phyloP scores from a whole-genome alignment of 2,329 filamentous ascomycete species.

The Alternaria angustiovoidea region DNA sequence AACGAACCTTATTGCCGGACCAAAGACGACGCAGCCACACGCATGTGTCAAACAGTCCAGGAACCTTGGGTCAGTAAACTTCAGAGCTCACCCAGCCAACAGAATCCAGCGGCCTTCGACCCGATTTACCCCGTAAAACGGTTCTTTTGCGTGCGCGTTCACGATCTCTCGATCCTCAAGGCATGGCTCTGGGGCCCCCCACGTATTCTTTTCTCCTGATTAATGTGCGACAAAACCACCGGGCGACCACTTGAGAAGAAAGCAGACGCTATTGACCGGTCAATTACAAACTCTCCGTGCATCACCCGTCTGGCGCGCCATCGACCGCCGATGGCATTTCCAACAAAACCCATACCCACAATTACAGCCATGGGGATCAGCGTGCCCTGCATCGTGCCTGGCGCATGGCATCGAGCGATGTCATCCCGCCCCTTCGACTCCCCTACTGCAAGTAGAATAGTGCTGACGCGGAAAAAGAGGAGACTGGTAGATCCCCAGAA shows the following conservation, averaged over 20 bases:
- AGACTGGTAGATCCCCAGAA: background rate
- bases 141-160: conserved; percentile 1
- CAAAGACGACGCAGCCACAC: background rate
- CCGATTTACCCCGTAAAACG: background rate
- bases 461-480: conserved; percentile 2
- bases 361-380: conserved; percentile 4
- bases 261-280: background rate
- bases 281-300: background rate
- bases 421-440: background rate
- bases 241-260: background rate
- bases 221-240: background rate
- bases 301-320: background rate
- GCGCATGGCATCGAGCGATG: conserved; percentile 13
- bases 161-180: conserved; percentile 6
- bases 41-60: conserved; percentile 7
- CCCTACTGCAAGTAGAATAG: background rate
- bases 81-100: background rate
- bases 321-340: conserved; percentile 4
- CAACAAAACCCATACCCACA: conserved; percentile 11
- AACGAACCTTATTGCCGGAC: conserved; percentile 3
- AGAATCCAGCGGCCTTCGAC: background rate
- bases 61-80: conserved; percentile 1
- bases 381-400: conserved; percentile 6
- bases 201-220: background rate
- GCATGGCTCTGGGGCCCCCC: background rate